Conservation (phyloP, 1,284 basidiomycete genomes). For the Thecaphora frezii region DNA sequence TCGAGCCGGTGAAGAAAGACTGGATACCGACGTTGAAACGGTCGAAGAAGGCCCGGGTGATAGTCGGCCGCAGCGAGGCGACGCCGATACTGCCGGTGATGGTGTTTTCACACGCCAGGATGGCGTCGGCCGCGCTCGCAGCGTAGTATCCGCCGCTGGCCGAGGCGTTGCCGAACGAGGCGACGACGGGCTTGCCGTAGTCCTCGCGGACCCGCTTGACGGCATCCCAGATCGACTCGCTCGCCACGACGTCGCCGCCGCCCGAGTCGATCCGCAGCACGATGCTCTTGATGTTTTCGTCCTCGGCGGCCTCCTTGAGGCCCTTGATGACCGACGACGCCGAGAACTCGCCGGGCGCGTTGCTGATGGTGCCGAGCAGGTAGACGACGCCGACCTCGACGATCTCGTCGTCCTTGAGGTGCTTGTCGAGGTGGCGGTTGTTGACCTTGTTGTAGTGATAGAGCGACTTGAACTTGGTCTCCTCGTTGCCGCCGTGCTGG, state of each 20-base stretch:
- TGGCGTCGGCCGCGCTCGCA: slow-evolving; percentile 53
- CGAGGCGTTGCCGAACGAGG: slow-evolving; percentile 60
- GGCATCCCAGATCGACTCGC: slow-evolving; percentile 61
- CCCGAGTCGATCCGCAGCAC: slow-evolving; percentile 61
- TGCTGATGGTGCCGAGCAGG: slow-evolving; percentile 59
- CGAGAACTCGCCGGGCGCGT: slow-evolving; percentile 46
- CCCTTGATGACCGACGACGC: slow-evolving; percentile 60
- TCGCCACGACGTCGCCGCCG: slow-evolving; percentile 61
- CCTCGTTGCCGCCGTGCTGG: slow-evolving; percentile 36
- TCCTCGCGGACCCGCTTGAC: slow-evolving; percentile 56
- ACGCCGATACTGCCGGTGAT: slow-evolving; percentile 61
- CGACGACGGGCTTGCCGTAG: slow-evolving; percentile 60
- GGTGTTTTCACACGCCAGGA: slow-evolving; percentile 59
- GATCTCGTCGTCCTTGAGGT: slow-evolving; percentile 44
- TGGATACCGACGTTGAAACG: slow-evolving; percentile 59
- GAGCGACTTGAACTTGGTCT: slow-evolving; percentile 42
- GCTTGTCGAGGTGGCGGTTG: slow-evolving; percentile 29
- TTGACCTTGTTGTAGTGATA: slow-evolving; percentile 42
- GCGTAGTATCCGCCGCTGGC: slow-evolving; percentile 61
- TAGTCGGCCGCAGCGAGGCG: slow-evolving; percentile 60
- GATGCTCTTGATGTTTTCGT: slow-evolving; percentile 59
- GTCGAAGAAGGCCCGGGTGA: slow-evolving; percentile 61
- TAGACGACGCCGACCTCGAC: slow-evolving; percentile 61
- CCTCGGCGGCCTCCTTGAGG: slow-evolving; percentile 60
- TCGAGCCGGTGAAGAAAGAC: slow-evolving; percentile 60